Conservation (phyloP, 2,329 filamentous ascomycete species). For the Venturia aucupariae region DNA sequence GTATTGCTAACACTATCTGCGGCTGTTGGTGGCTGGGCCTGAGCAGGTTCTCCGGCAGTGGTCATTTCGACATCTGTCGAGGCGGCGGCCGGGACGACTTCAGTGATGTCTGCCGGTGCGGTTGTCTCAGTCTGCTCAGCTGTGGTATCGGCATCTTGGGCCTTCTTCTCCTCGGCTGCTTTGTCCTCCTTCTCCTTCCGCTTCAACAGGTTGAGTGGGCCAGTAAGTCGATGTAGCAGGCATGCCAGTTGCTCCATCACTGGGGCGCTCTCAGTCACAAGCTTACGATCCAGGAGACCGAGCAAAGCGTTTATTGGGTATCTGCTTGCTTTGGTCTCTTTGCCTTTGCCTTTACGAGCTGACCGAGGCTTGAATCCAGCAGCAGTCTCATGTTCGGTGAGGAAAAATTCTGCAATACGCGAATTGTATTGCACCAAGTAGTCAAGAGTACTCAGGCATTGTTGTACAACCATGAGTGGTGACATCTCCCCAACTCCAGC, state of each 20-base stretch:
- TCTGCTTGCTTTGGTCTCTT: constrained; percentile 74
- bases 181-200: constrained; percentile 62
- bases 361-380: constrained; percentile 66
- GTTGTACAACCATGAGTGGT: constrained; percentile 88
- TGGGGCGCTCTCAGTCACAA: constrained; percentile 93
- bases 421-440: constrained; percentile 77
- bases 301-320: constrained; percentile 89
- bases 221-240: constrained; percentile 78
- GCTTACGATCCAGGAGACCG: constrained; percentile 77
- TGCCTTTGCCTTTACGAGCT: constrained; percentile 78
- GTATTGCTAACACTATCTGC: constrained; percentile 28
- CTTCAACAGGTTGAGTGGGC: constrained; percentile 71
- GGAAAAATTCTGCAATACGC: constrained; percentile 82
- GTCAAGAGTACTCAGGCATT: constrained; percentile 78
- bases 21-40: constrained; percentile 15
- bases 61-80: constrained; percentile 18
- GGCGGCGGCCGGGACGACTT: constrained; percentile 8
- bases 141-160: constrained; percentile 19
- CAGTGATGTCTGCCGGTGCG: constrained; percentile 16
- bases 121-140: constrained; percentile 4
- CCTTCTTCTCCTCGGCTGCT: constrained; percentile 24
- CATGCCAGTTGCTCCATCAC: constrained; percentile 92
- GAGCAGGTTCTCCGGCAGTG: constrained; percentile 15
- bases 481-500: constrained; percentile 77
- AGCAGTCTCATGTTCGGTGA: constrained; percentile 83